phyloP scores from a whole-genome alignment of 2,329 filamentous ascomycete genomes.

The Zasmidium cellare region DNA sequence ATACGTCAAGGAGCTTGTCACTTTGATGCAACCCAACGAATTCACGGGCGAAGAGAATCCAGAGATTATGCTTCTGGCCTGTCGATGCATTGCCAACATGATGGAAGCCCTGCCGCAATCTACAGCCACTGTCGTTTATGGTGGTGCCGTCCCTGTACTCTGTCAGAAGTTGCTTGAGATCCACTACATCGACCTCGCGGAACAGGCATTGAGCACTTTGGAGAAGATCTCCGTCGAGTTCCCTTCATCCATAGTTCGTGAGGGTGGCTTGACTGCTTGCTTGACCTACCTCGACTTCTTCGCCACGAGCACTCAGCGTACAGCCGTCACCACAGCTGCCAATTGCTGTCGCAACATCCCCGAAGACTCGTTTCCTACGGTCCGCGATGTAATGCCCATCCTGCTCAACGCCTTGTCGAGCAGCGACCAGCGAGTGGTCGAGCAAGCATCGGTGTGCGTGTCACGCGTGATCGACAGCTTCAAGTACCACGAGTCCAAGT shows the following conservation, averaged over 20 bases:
- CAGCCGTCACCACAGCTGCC: conserved; percentile 93
- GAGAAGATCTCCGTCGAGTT: conserved; percentile 98
- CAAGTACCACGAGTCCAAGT: conserved; percentile 79
- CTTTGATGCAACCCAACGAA: conserved; percentile 87
- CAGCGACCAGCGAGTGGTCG: conserved; percentile 93
- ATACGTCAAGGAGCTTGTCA: conserved; percentile 91
- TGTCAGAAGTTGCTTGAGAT: conserved; percentile 96
- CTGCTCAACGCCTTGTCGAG: conserved; percentile 86
- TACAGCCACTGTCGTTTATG: conserved; percentile 93
- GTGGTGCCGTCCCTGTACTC: conserved; percentile 89
- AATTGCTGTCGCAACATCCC: conserved; percentile 98
- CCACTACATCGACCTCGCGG: conserved; percentile 93
- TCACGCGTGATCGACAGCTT: conserved; percentile 97
- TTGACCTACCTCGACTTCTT: conserved; percentile 97
- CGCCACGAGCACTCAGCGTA: conserved; percentile 92
- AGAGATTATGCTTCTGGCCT: conserved; percentile 95
- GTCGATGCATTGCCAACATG: conserved; percentile 90
- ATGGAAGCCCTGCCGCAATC: conserved; percentile 96
- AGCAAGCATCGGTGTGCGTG: conserved; percentile 93
- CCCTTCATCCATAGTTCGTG: conserved; percentile 88
- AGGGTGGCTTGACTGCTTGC: conserved; percentile 94
- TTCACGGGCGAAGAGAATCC: conserved; percentile 81
- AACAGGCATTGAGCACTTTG: conserved; percentile 92
- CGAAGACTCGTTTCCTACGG: conserved; percentile 86
- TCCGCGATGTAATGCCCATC: conserved; percentile 95